Evolutionary conservation across 1,284 basidiomycete genomes (phyloP).

Genomic region (Sparassis latifolia): DNA sequence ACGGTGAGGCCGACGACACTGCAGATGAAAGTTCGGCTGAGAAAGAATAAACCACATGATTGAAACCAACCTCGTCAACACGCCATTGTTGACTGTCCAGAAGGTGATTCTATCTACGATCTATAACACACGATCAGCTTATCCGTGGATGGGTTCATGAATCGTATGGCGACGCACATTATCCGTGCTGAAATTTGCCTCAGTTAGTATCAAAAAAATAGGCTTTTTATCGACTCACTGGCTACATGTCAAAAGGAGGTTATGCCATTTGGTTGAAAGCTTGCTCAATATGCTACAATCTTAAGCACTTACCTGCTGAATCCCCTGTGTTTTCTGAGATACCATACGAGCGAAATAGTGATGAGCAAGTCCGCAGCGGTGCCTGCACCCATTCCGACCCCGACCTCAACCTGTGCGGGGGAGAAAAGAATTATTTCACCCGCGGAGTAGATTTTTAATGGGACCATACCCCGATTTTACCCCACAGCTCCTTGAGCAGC

Average conservation of each 20-base stretch:
- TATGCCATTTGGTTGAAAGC: too few species aligned
- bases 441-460: too few species aligned
- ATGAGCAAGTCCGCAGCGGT: conserved; percentile 12
- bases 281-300: too few species aligned
- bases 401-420: conserved; percentile 3
- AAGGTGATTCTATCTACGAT: conserved; percentile 12
- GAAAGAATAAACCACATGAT: too few species aligned
- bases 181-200: conserved; percentile 2
- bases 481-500: too few species aligned
- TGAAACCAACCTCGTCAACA: conserved; percentile 3
- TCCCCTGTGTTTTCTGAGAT: conserved; percentile 7
- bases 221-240: too few species aligned
- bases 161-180: conserved; percentile 3
- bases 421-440: too few species aligned
- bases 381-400: conserved; percentile 7
- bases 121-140: not conserved
- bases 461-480: too few species aligned
- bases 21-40: too few species aligned
- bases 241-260: too few species aligned
- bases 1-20: conserved; percentile 11
- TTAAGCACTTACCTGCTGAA: conserved; percentile 2
- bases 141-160: too few species aligned
- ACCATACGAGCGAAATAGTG: conserved; percentile 9
- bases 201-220: not conserved
- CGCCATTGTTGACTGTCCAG: conserved; percentile 15